Conservation (phyloP, 345 rosid genomes). For the Aegle marmelos region DNA sequence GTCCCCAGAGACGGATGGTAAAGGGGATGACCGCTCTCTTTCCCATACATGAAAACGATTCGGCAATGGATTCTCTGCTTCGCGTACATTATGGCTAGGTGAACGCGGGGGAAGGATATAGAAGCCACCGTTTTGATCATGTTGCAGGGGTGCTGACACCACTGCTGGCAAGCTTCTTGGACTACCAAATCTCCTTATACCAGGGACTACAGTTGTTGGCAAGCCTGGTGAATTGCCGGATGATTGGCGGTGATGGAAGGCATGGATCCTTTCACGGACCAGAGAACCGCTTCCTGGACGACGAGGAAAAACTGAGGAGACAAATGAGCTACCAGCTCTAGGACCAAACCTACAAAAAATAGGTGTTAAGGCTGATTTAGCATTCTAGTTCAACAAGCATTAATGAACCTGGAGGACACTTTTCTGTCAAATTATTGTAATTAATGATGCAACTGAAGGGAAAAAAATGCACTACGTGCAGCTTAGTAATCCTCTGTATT, state of each 20-base stretch:
- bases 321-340: constrained; percentile 36
- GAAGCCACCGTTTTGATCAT: constrained; percentile 45
- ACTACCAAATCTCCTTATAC: constrained; percentile 40
- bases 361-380: constrained; percentile 3
- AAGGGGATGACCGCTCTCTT: constrained; percentile 27
- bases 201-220: constrained; percentile 32
- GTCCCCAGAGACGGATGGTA: constrained; percentile 18
- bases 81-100: constrained; percentile 36
- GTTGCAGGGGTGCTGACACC: constrained; percentile 33
- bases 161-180: constrained; percentile 32
- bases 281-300: constrained; percentile 46
- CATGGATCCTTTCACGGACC: constrained; percentile 44
- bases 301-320: constrained; percentile 39
- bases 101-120: constrained; percentile 47
- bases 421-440: neutral
- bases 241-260: constrained; percentile 48
- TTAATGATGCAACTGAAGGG: neutral
- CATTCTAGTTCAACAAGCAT: neutral
- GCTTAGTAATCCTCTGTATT: neutral
- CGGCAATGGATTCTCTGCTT: constrained; percentile 26
- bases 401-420: neutral
- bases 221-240: constrained; percentile 37
- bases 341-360: constrained; percentile 43
- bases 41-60: constrained; percentile 33
- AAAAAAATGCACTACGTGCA: neutral